phyloP scores from a whole-genome alignment of 768 basidiomycete species.

The Lyophyllum decastes region DNA sequence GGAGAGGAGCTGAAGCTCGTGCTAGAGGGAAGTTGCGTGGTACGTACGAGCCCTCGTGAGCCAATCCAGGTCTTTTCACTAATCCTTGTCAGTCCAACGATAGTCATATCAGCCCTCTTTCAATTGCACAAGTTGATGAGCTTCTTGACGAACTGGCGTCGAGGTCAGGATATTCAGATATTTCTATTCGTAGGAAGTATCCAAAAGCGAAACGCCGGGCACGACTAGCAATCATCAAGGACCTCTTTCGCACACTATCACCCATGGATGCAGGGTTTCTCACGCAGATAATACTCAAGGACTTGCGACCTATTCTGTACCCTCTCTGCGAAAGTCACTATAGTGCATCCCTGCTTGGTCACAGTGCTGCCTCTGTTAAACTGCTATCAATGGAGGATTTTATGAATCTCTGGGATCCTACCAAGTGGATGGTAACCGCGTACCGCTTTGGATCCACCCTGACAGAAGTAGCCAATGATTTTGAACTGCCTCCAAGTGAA shows the following conservation, averaged over 20 bases:
- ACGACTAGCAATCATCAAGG: slow-evolving; percentile 44
- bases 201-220: slow-evolving; percentile 23
- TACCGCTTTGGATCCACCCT: slow-evolving; percentile 60
- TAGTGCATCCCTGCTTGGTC: slow-evolving; percentile 50
- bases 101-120: slow-evolving; percentile 38
- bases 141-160: slow-evolving; percentile 78
- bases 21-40: slow-evolving; percentile 37
- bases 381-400: slow-evolving; percentile 63
- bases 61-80: not conserved
- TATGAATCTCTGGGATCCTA: slow-evolving; percentile 73
- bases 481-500: slow-evolving; percentile 34
- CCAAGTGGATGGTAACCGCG: slow-evolving; percentile 48
- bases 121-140: slow-evolving; percentile 54
- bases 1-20: slow-evolving; percentile 62
- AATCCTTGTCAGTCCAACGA: slow-evolving; percentile 22
- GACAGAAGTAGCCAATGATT: slow-evolving; percentile 52
- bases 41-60: slow-evolving; percentile 26
- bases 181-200: slow-evolving; percentile 39
- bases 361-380: slow-evolving; percentile 57
- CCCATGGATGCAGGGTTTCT: slow-evolving; percentile 68
- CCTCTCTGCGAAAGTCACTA: slow-evolving; percentile 57
- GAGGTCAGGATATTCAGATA: slow-evolving; percentile 60
- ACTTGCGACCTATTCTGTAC: slow-evolving; percentile 79
- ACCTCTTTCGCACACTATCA: slow-evolving; percentile 59
- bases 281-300: slow-evolving; percentile 87